Evolutionary conservation across 2,329 filamentous ascomycete species (phyloP).

Genomic region (Drechslerella dactyloides): DNA sequence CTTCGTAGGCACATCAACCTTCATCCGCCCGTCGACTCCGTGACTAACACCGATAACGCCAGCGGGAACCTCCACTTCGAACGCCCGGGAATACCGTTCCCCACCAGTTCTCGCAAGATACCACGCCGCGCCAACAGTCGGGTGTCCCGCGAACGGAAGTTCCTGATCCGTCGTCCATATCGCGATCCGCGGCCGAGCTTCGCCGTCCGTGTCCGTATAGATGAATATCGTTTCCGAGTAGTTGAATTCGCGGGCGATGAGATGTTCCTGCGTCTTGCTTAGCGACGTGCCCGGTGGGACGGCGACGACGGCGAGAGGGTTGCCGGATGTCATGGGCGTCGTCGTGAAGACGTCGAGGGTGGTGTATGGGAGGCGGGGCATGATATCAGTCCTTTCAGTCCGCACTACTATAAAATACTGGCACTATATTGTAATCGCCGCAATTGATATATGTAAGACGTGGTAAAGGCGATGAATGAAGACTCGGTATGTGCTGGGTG

Average conservation of each 20-base stretch:
- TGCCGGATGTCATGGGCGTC: constrained; percentile 66
- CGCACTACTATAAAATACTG: no score
- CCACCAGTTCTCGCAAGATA: constrained; percentile 58
- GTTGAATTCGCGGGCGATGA: constrained; percentile 69
- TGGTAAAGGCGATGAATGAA: no score
- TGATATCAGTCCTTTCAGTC: not conserved
- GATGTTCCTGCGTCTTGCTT: constrained; percentile 65
- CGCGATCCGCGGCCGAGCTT: constrained; percentile 61
- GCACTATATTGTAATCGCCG: no score
- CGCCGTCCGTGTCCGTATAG: constrained; percentile 59
- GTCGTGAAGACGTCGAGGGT: constrained; percentile 69
- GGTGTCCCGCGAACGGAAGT: constrained; percentile 69
- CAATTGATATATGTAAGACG: no score
- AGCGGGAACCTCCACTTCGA: constrained; percentile 60
- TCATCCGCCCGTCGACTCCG: constrained; percentile 32
- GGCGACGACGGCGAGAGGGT: constrained; percentile 68
- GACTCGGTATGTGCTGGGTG: no score
- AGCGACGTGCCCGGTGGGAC: constrained; percentile 61
- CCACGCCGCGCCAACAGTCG: constrained; percentile 66
- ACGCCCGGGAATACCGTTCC: constrained; percentile 53
- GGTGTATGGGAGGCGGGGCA: constrained; percentile 56
- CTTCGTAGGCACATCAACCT: constrained; percentile 52
- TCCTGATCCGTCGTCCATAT: constrained; percentile 67
- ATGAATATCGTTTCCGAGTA: constrained; percentile 69
- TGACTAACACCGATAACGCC: constrained; percentile 59